Conservation (phyloP, 2,329 filamentous ascomycete species). For the Onygena corvina region DNA sequence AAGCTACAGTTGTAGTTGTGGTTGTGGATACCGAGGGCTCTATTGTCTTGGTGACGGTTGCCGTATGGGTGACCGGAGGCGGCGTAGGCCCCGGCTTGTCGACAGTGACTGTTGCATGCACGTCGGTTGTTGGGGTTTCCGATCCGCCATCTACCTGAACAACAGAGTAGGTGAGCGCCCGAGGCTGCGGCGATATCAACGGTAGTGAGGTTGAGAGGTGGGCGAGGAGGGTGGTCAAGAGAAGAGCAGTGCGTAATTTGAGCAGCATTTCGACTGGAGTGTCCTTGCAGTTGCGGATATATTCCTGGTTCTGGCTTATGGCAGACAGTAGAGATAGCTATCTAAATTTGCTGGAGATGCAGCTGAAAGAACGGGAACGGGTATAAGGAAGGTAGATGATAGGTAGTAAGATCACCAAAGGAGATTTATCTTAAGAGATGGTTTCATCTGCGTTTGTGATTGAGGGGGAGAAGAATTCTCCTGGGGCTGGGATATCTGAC, state of each 20-base stretch:
- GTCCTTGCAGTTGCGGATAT: neutral
- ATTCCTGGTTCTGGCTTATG: too few species aligned
- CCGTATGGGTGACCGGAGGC: constrained; percentile 12
- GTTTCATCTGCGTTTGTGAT: neutral
- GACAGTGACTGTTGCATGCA: constrained; percentile 13
- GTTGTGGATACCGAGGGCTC: constrained; percentile 4
- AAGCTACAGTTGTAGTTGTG: constrained; percentile 3
- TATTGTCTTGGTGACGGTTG: constrained; percentile 11
- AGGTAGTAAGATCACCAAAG: neutral
- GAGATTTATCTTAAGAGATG: neutral
- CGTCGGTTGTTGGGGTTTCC: constrained; percentile 8
- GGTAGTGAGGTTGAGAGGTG: neutral
- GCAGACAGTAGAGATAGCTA: too few species aligned
- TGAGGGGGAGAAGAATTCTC: neutral
- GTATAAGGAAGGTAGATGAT: neutral
- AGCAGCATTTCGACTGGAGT: neutral
- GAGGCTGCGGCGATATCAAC: constrained; percentile 2
- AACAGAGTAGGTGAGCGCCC: constrained; percentile 16
- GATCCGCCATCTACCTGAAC: constrained; percentile 16
- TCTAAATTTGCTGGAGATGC: too few species aligned
- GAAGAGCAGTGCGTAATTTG: neutral
- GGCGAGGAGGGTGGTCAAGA: neutral
- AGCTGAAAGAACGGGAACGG: too few species aligned
- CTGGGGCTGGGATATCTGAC: constrained; percentile 7
- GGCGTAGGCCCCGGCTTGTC: constrained; percentile 3